Evolutionary conservation across 192 early-diverging fungal species (phyloP).

Genomic region (Entomortierella beljakovae): DNA sequence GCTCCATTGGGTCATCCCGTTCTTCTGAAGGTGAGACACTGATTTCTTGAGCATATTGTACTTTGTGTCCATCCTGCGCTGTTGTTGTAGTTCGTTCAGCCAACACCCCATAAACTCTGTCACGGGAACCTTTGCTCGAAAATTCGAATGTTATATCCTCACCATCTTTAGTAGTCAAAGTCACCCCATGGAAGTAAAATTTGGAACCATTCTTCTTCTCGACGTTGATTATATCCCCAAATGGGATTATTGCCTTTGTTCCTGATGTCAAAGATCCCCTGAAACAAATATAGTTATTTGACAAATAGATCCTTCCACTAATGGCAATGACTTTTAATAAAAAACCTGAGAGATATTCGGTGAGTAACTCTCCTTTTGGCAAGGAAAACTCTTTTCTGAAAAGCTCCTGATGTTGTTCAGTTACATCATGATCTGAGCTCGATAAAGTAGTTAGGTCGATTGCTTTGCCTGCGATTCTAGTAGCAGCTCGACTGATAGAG

Average conservation of each 20-base stretch:
- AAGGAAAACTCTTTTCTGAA: conserved; percentile 68
- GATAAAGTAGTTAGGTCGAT: not conserved
- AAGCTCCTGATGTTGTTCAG: conserved; percentile 20
- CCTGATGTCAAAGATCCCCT: conserved; percentile 62
- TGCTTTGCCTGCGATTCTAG: not conserved
- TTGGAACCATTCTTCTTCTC: conserved; percentile 55
- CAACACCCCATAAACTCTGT: conserved; percentile 35
- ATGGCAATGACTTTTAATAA: conserved; percentile 63
- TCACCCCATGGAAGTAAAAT: conserved; percentile 61
- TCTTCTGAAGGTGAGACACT: conserved; percentile 32
- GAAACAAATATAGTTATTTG: conserved; percentile 71
- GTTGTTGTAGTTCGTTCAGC: conserved; percentile 27
- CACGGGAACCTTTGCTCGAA: conserved; percentile 37
- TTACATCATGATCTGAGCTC: not conserved
- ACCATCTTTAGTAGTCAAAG: conserved; percentile 56
- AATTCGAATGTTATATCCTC: conserved; percentile 73
- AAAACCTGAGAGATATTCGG: conserved; percentile 60
- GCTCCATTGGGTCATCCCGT: conserved; percentile 42
- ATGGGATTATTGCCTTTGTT: conserved; percentile 66
- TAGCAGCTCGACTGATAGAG: not conserved
- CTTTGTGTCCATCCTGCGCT: conserved; percentile 22
- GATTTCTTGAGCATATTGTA: conserved; percentile 28
- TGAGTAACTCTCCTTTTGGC: conserved; percentile 63
- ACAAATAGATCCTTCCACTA: conserved; percentile 71
- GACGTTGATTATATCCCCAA: conserved; percentile 61